Conservation (phyloP, 257 asterid species). For the Solanum pinnatisectum region DNA sequence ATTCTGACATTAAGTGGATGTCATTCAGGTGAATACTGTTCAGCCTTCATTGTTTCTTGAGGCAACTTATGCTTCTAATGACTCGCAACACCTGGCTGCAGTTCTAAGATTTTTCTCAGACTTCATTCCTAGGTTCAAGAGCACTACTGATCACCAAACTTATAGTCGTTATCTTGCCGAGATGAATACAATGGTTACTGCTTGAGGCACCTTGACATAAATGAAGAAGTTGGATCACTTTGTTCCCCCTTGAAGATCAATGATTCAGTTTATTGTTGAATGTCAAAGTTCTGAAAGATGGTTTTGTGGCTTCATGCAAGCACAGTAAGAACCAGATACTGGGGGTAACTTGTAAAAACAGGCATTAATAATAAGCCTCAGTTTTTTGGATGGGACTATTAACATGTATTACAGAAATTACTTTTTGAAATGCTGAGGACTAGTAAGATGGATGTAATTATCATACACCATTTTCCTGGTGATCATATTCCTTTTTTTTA, state of each 20-base stretch:
- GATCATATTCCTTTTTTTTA: not conserved
- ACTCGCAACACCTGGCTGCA: constrained; percentile 74
- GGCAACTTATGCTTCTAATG: constrained; percentile 71
- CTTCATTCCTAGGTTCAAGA: constrained; percentile 80
- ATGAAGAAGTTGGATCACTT: not conserved
- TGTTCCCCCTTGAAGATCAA: not conserved
- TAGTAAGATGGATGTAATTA: not conserved
- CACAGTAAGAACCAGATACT: not conserved
- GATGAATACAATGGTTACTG: constrained; percentile 30
- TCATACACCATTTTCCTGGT: not conserved
- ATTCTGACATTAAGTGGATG: not conserved
- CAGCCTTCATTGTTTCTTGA: constrained; percentile 82
- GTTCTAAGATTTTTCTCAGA: constrained; percentile 83
- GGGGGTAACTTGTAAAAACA: not conserved
- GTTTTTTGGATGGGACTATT: not conserved
- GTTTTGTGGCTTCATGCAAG: not conserved
- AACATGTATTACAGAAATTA: not conserved
- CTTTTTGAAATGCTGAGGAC: not conserved
- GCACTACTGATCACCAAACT: constrained; percentile 46
- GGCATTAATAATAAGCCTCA: not conserved
- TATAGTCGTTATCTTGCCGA: constrained; percentile 42
- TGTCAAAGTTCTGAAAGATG: not conserved
- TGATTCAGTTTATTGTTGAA: not conserved
- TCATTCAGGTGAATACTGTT: constrained; percentile 69
- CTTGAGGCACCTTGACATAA: not conserved